Base-by-base conservation (phyloP, 169 alveolate genomes). In the Besnoitia besnoiti region DNA sequence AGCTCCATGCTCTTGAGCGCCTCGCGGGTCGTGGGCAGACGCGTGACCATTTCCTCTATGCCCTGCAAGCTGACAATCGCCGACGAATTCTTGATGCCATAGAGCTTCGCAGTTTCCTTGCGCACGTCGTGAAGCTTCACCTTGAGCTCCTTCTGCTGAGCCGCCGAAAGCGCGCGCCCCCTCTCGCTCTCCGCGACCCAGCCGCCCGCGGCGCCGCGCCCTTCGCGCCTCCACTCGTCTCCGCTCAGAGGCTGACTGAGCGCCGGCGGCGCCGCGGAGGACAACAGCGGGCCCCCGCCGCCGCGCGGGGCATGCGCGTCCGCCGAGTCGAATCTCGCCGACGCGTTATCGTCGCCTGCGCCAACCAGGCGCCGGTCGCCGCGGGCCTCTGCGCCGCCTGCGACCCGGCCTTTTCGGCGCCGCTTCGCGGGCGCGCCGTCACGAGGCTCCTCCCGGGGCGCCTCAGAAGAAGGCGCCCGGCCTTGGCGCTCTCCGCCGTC, bases 41-140 rank as follows among this genome's bases (percentile, higher is more conserved):
- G 46, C 46, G 39, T 8, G 46, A 82, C 89, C 89, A 82, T 82
- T 33, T 82, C 50, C 12, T 82, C 89, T 2, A 82, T 33, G 44
- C 89, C 89, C 14, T 82, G 76, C 8, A 82, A 37, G 21, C 76
- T 49, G 61, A 82, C 89, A 8, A 82, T 82, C 62, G 89, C 19
- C 40, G 89, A 82, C 0, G 89, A n/a, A 40, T 82, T 82, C 73
- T 82, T 82, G 62, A 82, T 82, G 39, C 44, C 73, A 42, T 82
- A 42, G 40, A 33, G 62, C 61, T 51, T 82, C 27, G 89, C 89
- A 19, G 44, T 19, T 8, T 49, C 62, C 24, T 82, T 82, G 19
- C 89, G 37, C 87, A 82, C 37, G 3, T 5, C 89, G 19, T 82
- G 62, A 7, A 82, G 44, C 27, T n/a, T 42, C 46, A 24, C 50